Evolutionary conservation across 208 protist genomes (phyloP).

Genomic region (Acanthamoeba polyphaga): DNA sequence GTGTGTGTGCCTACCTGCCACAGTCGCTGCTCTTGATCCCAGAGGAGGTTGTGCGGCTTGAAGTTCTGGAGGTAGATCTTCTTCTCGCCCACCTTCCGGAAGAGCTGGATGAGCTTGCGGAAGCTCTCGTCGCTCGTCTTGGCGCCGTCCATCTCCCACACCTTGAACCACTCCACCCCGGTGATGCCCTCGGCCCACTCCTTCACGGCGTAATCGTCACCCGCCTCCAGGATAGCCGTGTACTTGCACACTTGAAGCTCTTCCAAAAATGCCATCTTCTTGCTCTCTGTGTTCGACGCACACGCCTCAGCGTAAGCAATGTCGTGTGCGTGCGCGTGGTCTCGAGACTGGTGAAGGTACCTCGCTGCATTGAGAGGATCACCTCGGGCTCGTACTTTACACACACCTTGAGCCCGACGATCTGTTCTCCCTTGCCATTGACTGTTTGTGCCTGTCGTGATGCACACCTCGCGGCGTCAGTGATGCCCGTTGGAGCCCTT

Average conservation of each 20-base stretch:
- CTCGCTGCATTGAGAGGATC: conserved; percentile 67
- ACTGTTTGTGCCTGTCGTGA: conserved; percentile 7
- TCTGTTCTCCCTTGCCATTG: conserved; percentile 23
- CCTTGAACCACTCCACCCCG: conserved; percentile 51
- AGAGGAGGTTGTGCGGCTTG: conserved; percentile 72
- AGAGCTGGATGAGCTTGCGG: conserved; percentile 52
- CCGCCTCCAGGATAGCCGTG: conserved; percentile 68
- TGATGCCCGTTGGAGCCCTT: not conserved
- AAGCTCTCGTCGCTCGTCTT: conserved; percentile 3
- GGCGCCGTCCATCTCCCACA: conserved; percentile 17
- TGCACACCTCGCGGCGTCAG: not conserved
- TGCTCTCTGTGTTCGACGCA: conserved; percentile 44
- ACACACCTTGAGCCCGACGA: conserved; percentile 71
- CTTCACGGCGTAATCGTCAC: conserved; percentile 71
- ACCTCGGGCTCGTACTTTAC: conserved; percentile 71
- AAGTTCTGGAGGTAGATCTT: conserved; percentile 72
- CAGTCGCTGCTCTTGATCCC: conserved; percentile 43
- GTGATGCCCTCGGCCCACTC: conserved; percentile 74
- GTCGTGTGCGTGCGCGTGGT: not conserved
- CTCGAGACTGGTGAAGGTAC: not conserved
- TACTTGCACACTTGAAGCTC: conserved; percentile 47
- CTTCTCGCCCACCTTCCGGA: conserved; percentile 9
- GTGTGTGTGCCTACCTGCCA: not conserved
- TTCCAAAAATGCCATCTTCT: conserved; percentile 65
- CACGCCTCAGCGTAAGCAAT: not conserved